Evolutionary conservation across 2,329 filamentous ascomycete genomes (phyloP).

Genomic region (Botrytis porri): DNA sequence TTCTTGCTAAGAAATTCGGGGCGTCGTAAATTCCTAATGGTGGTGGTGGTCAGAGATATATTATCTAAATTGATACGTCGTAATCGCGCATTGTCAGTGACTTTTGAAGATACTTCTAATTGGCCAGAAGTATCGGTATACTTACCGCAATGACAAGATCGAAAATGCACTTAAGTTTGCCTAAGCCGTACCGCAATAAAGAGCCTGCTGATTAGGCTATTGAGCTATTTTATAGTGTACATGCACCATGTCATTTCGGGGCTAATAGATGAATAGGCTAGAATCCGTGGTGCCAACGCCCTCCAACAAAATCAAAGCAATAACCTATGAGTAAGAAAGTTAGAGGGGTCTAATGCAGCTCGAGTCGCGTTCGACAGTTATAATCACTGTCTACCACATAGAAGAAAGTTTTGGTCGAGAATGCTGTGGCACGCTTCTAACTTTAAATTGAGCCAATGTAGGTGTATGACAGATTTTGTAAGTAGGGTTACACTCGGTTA

Average conservation of each 20-base stretch:
- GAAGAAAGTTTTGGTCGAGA: not conserved
- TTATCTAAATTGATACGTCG: not conserved
- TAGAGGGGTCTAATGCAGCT: not conserved
- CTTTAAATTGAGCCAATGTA: not conserved
- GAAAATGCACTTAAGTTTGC: not conserved
- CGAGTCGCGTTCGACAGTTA: not conserved
- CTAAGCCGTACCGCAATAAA: not conserved
- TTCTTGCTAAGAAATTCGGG: too few species aligned
- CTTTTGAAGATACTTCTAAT: not conserved
- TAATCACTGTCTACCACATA: not conserved
- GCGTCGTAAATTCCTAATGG: not conserved
- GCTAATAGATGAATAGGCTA: not conserved
- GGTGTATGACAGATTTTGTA: not conserved
- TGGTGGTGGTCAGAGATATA: not conserved
- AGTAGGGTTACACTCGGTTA: not conserved
- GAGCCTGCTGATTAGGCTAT: not conserved
- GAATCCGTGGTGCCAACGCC: not conserved
- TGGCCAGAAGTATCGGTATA: not conserved
- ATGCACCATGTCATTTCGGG: not conserved
- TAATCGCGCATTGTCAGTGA: not conserved
- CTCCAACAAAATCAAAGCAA: not conserved
- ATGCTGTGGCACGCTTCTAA: not conserved
- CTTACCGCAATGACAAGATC: too few species aligned
- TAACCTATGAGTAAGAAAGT: too few species aligned
- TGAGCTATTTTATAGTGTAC: not conserved